Evolutionary conservation across 345 rosid species (phyloP).

Genomic region (Cardamine chenopodiifolia): DNA sequence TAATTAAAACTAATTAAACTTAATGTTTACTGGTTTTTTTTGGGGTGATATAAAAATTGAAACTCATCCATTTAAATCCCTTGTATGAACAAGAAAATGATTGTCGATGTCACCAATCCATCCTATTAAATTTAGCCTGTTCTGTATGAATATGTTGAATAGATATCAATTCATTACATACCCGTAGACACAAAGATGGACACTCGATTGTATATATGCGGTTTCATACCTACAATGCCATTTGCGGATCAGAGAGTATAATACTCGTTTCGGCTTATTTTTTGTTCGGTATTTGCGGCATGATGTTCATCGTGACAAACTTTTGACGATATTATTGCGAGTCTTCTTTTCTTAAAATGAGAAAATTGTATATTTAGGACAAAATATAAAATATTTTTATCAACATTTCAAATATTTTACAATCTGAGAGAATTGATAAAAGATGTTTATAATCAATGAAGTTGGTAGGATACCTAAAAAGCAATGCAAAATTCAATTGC

Average conservation of each 20-base stretch:
- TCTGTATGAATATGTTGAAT: background rate
- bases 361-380: background rate
- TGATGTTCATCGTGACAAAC: background rate
- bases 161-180: too few species aligned
- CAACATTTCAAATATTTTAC: background rate
- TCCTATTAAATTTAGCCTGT: background rate
- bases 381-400: background rate
- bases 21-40: too few species aligned
- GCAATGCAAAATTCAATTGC: constrained; percentile 34
- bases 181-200: background rate
- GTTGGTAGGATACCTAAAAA: constrained; percentile 46
- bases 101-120: background rate
- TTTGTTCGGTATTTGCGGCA: background rate
- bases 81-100: background rate
- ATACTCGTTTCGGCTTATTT: background rate
- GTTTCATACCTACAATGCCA: background rate
- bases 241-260: background rate
- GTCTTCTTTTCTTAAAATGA: background rate
- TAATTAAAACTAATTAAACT: background rate
- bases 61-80: background rate
- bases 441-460: constrained; percentile 31
- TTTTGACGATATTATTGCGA: background rate
- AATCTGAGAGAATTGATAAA: background rate
- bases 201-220: background rate
- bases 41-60: background rate